Percentiles rank a stretch among this genome's conserved stretches.
These are phyloP conservation scores for Penicillium malachiteum DNA, from an alignment of 495 filamentous ascomycete genomes.

Conservation along the genomic window DNA sequence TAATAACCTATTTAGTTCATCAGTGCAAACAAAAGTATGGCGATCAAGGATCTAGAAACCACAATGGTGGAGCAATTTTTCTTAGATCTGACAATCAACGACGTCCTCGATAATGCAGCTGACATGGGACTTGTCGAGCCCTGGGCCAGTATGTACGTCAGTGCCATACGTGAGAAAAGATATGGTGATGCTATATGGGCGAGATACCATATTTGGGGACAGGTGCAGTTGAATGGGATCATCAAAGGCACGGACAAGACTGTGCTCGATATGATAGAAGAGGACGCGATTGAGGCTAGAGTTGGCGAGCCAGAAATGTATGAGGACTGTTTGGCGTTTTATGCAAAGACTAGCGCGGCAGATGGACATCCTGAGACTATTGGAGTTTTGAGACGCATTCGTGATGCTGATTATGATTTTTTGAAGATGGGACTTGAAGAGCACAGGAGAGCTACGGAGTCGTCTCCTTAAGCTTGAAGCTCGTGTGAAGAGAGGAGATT, in stretches of 20 bases:
- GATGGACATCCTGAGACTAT: background rate
- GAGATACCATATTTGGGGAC: background rate
- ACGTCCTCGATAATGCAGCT: background rate
- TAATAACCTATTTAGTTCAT: no score
- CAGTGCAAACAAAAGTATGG: background rate
- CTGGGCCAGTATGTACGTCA: background rate
- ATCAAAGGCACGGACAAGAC: background rate
- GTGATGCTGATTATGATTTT: no score
- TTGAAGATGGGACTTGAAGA: no score
- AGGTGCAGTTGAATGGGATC: background rate
- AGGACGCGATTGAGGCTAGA: background rate
- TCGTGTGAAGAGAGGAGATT: no score
- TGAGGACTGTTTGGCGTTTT: background rate
- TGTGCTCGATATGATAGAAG: background rate
- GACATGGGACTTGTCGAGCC: background rate
- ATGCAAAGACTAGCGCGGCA: background rate
- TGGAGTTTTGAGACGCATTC: no score
- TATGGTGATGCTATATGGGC: slow-evolving; percentile 3
- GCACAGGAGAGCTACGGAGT: no score
- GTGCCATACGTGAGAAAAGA: background rate
- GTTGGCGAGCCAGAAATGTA: background rate
- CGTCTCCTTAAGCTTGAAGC: no score
- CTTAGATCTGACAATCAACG: background rate
- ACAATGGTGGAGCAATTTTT: background rate
- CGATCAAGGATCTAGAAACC: background rate